Evolutionary conservation across 2,329 filamentous ascomycete species (phyloP), one percentile per base, ranked within the genome.

Genomic region (Penicillium sp.): DNA sequence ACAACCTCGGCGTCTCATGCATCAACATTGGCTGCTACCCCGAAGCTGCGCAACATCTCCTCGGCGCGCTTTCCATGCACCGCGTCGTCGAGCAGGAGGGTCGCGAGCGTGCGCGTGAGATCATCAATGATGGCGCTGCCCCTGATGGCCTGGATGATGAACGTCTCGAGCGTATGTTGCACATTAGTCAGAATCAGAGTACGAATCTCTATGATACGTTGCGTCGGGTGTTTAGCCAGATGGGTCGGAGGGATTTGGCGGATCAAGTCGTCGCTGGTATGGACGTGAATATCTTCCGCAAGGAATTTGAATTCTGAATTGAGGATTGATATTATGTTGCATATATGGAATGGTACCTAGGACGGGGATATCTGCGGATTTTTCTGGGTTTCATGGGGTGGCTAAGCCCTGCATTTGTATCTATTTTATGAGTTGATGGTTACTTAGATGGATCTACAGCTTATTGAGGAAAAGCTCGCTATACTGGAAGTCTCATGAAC

Each of bases 11-110:
- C 38, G 93, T 97, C 9, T 89, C 84, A 52, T 97, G 93, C 71
- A 97, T 99, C 71, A 97, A 97, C 72, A 95, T 97, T 60, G 91
- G 91, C 46, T 96, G 92, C 72, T 91, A 90, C 68, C 86, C 88
- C 13, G 89, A 97, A 73, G 93, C 93, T 0, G 93, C 93, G 2
- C 87, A 89, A 53, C 93, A 99, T 72, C 81, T 99, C 49, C 81
- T 99, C 12, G 89, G 91, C 3, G 92, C 93, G 0, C 78, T 99
- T 41, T 86, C 87, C 46, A 96, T 99, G 91, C 93, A 99, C 77
- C 91, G 93, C 69, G 84, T 90, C 6, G 89, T 95, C 12, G 91
- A 96, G 74, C 82, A 83, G 63, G 88, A 90, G 65, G 90, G 89
- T 4, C 81, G 89, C 50, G 86, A 89, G 65, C 86, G 88, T 70